Conservation (phyloP, 805 yeast genomes). For the Komagataella populi region DNA sequence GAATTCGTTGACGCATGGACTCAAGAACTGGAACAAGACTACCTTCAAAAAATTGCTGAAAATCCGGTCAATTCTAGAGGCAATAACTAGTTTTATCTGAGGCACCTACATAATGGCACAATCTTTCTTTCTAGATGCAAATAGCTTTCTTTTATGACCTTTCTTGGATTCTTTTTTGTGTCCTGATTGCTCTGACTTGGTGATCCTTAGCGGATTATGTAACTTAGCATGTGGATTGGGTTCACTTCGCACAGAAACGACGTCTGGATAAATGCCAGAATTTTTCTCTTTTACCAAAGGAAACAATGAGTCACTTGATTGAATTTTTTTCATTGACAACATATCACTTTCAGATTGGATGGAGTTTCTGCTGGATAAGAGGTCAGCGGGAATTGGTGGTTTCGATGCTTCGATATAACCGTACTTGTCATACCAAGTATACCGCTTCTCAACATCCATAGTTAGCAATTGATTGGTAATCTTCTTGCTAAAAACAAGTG, state of each 20-base stretch:
- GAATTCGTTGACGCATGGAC: constrained; percentile 70
- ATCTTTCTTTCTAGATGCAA: neutral
- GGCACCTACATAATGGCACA: neutral
- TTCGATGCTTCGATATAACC: neutral
- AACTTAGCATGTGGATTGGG: neutral
- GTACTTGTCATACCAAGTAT: neutral
- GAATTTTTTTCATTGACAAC: neutral
- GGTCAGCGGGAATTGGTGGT: neutral
- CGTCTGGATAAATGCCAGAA: neutral
- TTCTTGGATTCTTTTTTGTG: neutral
- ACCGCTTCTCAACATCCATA: neutral
- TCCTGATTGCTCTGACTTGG: neutral
- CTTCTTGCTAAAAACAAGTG: neutral
- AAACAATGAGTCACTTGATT: neutral
- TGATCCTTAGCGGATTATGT: neutral
- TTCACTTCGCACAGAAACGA: neutral
- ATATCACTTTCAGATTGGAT: neutral
- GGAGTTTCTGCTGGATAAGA: neutral
- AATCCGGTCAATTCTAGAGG: neutral
- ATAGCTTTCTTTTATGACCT: neutral
- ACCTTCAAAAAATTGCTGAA: constrained; percentile 17
- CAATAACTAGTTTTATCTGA: neutral
- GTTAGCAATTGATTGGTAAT: neutral
- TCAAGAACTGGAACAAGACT: constrained; percentile 62
- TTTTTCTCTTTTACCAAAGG: neutral